phyloP scores from a whole-genome alignment of 805 yeast species.

The Torulaspora franciscae region DNA sequence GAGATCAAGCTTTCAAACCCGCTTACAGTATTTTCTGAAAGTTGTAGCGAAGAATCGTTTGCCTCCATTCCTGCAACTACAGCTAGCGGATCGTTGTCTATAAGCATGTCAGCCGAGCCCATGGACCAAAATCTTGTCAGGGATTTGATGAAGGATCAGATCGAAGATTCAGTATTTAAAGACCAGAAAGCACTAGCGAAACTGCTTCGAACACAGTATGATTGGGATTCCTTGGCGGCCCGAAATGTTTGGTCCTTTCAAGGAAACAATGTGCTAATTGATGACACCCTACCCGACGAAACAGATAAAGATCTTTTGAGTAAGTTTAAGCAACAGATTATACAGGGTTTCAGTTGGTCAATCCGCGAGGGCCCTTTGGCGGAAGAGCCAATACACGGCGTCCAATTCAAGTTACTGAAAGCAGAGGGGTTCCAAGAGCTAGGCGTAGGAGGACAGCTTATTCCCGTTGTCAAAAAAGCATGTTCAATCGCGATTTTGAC shows the following conservation, averaged over 20 bases:
- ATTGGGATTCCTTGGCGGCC: slow-evolving; percentile 82
- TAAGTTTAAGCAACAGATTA: slow-evolving; percentile 49
- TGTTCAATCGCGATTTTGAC: slow-evolving; percentile 75
- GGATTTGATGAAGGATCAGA: slow-evolving; percentile 25
- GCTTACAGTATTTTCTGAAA: slow-evolving; percentile 71
- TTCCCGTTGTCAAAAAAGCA: slow-evolving; percentile 79
- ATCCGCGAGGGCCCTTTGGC: slow-evolving; percentile 86
- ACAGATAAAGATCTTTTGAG: slow-evolving; percentile 51
- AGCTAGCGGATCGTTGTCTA: slow-evolving; percentile 47
- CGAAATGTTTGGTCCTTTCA: slow-evolving; percentile 79
- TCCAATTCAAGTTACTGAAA: slow-evolving; percentile 66
- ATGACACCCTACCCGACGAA: slow-evolving; percentile 73
- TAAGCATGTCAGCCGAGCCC: slow-evolving; percentile 77
- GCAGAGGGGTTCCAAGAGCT: slow-evolving; percentile 38
- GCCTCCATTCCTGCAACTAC: slow-evolving; percentile 62
- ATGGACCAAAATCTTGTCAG: slow-evolving; percentile 48
- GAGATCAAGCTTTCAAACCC: slow-evolving; percentile 84
- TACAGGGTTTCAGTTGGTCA: slow-evolving; percentile 82
- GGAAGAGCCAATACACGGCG: slow-evolving; percentile 70
- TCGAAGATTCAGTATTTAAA: slow-evolving; percentile 46
- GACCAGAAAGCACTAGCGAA: slow-evolving; percentile 48
- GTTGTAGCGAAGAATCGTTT: slow-evolving; percentile 59
- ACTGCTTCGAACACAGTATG: slow-evolving; percentile 50
- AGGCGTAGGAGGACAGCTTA: slow-evolving; percentile 52
- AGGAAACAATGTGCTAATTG: slow-evolving; percentile 54